phyloP scores from a whole-genome alignment of 345 rosid species.

The Eucalyptus regnans region DNA sequence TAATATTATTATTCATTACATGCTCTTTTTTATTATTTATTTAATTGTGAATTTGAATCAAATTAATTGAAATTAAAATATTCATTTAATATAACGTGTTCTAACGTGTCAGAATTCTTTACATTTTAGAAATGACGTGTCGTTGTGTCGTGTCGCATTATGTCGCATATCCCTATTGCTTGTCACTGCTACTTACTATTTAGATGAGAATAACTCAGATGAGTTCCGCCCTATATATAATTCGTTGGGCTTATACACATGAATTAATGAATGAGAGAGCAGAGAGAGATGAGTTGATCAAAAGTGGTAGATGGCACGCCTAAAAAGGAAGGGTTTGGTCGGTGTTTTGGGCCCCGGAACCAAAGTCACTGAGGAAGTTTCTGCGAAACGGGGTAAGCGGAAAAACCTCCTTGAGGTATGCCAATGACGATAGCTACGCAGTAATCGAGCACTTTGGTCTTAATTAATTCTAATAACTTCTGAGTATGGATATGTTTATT shows the following conservation, averaged over 20 bases:
- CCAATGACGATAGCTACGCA: neutral
- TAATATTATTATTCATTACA: no score
- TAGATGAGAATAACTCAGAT: no score
- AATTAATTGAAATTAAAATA: no score
- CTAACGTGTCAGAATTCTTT: fast-evolving
- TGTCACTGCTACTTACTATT: no score
- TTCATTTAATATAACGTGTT: no score
- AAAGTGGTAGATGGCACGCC: neutral
- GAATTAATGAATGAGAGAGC: neutral
- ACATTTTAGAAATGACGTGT: fast-evolving
- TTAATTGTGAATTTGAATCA: no score
- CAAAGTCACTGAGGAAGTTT: neutral
- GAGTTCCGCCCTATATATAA: neutral
- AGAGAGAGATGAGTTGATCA: neutral
- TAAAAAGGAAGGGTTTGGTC: neutral
- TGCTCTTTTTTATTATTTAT: no score
- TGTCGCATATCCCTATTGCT: fast-evolving
- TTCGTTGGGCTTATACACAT: neutral
- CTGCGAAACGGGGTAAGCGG: neutral
- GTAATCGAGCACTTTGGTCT: neutral
- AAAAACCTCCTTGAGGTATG: neutral
- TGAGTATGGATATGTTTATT: neutral
- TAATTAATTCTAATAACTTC: neutral
- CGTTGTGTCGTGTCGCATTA: fast-evolving
- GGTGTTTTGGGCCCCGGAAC: neutral